phyloP scores from a whole-genome alignment of 2,329 filamentous ascomycete species.

The Arthrobotrys musiformis region DNA sequence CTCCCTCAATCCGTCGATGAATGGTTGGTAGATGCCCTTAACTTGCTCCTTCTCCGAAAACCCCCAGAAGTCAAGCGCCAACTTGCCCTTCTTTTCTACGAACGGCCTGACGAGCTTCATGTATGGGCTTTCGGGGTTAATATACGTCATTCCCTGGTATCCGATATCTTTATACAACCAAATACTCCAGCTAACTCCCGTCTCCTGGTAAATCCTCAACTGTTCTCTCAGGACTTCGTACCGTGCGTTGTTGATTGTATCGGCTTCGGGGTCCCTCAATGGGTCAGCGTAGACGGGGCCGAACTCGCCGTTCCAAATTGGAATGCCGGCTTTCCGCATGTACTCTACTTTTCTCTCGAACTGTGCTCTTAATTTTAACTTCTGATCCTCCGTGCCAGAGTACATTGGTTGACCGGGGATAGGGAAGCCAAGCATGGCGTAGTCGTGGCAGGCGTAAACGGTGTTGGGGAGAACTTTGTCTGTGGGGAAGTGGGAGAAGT shows the following conservation, averaged over 20 bases:
- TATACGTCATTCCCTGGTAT: conserved; percentile 67
- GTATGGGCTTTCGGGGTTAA: conserved; percentile 57
- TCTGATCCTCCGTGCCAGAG: conserved; percentile 64
- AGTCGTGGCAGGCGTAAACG: conserved; percentile 66
- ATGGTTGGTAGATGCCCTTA: conserved; percentile 60
- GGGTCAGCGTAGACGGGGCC: conserved; percentile 66
- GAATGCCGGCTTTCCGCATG: conserved; percentile 63
- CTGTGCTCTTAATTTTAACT: conserved; percentile 63
- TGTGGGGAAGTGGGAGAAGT: conserved; percentile 63
- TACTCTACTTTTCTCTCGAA: conserved; percentile 67
- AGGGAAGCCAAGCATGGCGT: conserved; percentile 60
- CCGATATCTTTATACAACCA: conserved; percentile 72
- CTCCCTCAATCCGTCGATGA: conserved; percentile 58
- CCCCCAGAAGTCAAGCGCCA: conserved; percentile 70
- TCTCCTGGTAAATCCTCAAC: conserved; percentile 62
- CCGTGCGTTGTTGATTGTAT: conserved; percentile 63
- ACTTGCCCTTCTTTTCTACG: conserved; percentile 68
- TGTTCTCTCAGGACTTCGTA: conserved; percentile 65
- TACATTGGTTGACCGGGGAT: conserved; percentile 60
- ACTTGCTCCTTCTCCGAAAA: conserved; percentile 61
- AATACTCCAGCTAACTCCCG: conserved; percentile 68
- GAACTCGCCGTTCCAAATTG: conserved; percentile 70
- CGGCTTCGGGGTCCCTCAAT: conserved; percentile 60
- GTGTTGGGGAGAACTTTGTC: conserved; percentile 64
- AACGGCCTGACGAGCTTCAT: conserved; percentile 66